These are phyloP conservation scores for Ogataea salicorniae DNA, from an alignment of 805 yeast species.

Conservation along the genomic window DNA sequence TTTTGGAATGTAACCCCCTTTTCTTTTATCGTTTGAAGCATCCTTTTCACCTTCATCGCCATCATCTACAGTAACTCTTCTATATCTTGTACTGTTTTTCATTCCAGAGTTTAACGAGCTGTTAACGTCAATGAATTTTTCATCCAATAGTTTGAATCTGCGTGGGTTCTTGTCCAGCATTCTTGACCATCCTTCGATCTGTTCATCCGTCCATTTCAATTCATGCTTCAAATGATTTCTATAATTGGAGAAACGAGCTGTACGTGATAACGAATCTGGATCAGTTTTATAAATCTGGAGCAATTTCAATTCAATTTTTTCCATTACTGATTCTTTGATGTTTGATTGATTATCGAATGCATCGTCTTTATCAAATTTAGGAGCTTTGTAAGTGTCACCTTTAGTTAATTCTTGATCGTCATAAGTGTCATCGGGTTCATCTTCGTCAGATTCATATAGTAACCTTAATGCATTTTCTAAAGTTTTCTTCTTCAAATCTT, in stretches of 20 bases:
- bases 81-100: slow-evolving; percentile 19
- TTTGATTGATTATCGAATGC: slow-evolving; percentile 9
- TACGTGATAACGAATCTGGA: slow-evolving; percentile 42
- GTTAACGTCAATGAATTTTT: slow-evolving; percentile 46
- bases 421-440: slow-evolving; percentile 79
- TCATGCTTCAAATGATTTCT: slow-evolving; percentile 48
- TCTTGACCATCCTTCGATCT: slow-evolving; percentile 88
- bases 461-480: slow-evolving; percentile 52
- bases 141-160: slow-evolving; percentile 58
- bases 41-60: slow-evolving; percentile 6
- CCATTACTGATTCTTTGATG: slow-evolving; percentile 27
- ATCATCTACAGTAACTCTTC: slow-evolving; percentile 8
- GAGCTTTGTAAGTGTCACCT: slow-evolving; percentile 15
- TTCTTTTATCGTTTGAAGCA: slow-evolving; percentile 9
- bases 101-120: slow-evolving; percentile 21
- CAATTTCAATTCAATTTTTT: slow-evolving; percentile 46
- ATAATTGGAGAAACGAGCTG: slow-evolving; percentile 39
- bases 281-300: slow-evolving; percentile 53
- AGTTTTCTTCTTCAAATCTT: slow-evolving; percentile 52
- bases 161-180: slow-evolving; percentile 65
- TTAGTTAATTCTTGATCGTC: slow-evolving; percentile 47
- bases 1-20: neutral
- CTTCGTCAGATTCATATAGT: slow-evolving; percentile 72
- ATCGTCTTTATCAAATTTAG: slow-evolving; percentile 29
- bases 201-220: slow-evolving; percentile 80